Evolutionary conservation across 73 alveolate genomes (phyloP), one percentile per base, ranked within the genome.

Genomic region (Tetrahymena thermophila): DNA sequence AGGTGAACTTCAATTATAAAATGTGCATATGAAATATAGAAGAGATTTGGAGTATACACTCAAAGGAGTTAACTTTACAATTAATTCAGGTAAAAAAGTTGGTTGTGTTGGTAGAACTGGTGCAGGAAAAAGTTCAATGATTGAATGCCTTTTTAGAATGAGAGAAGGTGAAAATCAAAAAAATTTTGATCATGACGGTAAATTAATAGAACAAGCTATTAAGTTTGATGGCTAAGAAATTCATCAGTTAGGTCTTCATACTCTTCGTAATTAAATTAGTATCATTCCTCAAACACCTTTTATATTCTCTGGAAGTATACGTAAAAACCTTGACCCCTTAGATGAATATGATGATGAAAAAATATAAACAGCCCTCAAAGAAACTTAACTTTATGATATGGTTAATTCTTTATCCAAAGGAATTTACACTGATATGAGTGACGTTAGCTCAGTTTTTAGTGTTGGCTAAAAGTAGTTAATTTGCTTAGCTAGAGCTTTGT

Each of bases 281-380:
- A 94, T 94, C 14, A 97, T 97, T 84, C 97, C 99, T 7, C 96
- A 97, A 96, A 95, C 96, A 58, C 98, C 98, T 16, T 95, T 96
- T 93, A 58, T 97, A 84, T 94, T 97, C 85, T 96, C 97, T 85
- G 96, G 96, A 37, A 85, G 98, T 19, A 35, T 97, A 14, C 97
- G 97, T 94, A 97, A 96, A 35, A 97, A 97, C 93, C 93, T 97
- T 38, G 99, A 97, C 95, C 99, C 99, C 11, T 93, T 96, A 94
- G 94, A 94, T 50, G 94, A 97, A 71, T 94, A 85, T 58, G 58
- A 94, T 35, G 97, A 96, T 35, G 97, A 96, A 28, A 94, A 85
- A 23, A 94, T 97, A 56, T 56, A 50, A 85, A 56, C 58, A 40
- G 96, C 96, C 38, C 94, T 97, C 93, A 93, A 97, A 89, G 93